Conservation (phyloP, 345 rosid genomes). For the Salix koriyanagi region DNA sequence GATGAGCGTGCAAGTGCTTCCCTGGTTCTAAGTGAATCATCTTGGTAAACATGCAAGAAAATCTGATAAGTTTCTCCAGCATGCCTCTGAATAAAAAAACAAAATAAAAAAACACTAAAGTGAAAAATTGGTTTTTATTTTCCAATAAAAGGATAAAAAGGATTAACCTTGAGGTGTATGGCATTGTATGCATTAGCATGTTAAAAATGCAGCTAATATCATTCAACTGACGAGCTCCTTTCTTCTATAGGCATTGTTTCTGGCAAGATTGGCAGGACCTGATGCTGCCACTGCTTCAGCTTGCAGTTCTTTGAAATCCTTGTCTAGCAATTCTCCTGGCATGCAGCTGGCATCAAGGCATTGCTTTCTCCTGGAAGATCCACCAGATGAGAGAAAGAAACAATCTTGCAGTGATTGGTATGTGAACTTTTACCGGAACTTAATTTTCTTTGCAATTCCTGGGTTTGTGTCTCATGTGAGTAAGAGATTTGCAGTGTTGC, state of each 20-base stretch:
- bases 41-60: neutral
- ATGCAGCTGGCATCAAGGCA: slow-evolving; percentile 74
- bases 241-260: slow-evolving; percentile 65
- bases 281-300: slow-evolving; percentile 74
- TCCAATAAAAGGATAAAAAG: neutral
- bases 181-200: neutral
- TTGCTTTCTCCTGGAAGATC: slow-evolving; percentile 86
- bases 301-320: slow-evolving; percentile 57
- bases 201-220: neutral
- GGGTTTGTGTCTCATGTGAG: slow-evolving; percentile 27
- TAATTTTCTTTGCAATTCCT: slow-evolving; percentile 10
- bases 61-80: neutral
- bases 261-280: slow-evolving; percentile 59
- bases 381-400: slow-evolving; percentile 63
- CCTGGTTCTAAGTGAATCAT: too few relatives aligned
- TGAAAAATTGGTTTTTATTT: neutral
- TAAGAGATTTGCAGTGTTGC: slow-evolving; percentile 46
- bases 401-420: slow-evolving; percentile 53
- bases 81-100: neutral
- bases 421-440: slow-evolving; percentile 5
- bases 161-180: neutral
- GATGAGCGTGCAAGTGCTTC: neutral
- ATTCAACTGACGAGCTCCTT: neutral
- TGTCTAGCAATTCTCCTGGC: slow-evolving; percentile 50
- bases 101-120: too few relatives aligned